A percentile compares a stretch with the other conserved stretches of the same genome.
phyloP scores from a whole-genome alignment of 495 filamentous ascomycete genomes.

The Penicillium salamii region DNA sequence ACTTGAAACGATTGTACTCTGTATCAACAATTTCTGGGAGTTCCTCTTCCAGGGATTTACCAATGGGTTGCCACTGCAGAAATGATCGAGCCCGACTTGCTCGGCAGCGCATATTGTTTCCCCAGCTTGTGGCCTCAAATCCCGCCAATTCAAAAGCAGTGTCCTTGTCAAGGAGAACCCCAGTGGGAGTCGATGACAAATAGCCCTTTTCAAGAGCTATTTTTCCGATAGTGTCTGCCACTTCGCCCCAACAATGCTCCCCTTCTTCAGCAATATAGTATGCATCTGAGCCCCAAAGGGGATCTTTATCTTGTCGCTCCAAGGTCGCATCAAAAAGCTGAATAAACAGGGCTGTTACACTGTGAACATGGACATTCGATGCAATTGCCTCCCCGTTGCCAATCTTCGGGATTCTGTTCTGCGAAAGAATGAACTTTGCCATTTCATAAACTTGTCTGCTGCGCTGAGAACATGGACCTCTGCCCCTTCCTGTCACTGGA shows the following conservation, averaged over 20 bases:
- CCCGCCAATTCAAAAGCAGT: not conserved
- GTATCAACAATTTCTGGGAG: constrained; percentile 20
- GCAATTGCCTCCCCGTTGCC: constrained; percentile 44
- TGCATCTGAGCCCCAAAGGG: constrained; percentile 58
- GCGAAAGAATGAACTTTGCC: constrained; percentile 44
- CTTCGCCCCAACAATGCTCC: constrained; percentile 56
- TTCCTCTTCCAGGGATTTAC: constrained; percentile 19
- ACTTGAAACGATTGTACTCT: not conserved
- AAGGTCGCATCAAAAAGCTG: constrained; percentile 49
- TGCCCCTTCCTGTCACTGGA: constrained; percentile 31
- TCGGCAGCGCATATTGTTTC: constrained; percentile 4
- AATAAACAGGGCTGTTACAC: too few species aligned
- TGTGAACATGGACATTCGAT: too few species aligned
- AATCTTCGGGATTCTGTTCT: constrained; percentile 52
- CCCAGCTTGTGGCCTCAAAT: constrained; percentile 6
- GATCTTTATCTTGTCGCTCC: constrained; percentile 32
- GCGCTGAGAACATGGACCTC: constrained; percentile 57
- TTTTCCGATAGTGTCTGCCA: constrained; percentile 50
- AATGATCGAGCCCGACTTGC: constrained; percentile 35
- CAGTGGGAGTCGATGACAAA: constrained; percentile 43
- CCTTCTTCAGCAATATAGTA: constrained; percentile 65
- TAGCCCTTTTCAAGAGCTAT: constrained; percentile 53
- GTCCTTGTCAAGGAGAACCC: constrained; percentile 21
- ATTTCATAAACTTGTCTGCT: constrained; percentile 57
- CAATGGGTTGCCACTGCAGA: constrained; percentile 54